These are phyloP conservation scores for Lentinula guzmanii DNA, from an alignment of 768 basidiomycete genomes.

Conservation along the genomic window DNA sequence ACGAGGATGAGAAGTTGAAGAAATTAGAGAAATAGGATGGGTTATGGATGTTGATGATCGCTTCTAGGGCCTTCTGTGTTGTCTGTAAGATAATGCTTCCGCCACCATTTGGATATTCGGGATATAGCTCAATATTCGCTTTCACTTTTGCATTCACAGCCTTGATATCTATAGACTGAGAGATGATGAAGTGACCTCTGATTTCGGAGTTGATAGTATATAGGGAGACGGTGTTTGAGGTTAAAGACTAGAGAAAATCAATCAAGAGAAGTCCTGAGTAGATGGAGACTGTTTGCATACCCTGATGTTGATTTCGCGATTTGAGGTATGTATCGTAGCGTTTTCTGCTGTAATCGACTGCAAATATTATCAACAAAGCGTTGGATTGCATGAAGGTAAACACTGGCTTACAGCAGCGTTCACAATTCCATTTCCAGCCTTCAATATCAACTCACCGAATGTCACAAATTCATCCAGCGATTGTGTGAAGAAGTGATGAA, in stretches of 20 bases:
- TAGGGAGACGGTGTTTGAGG: neutral
- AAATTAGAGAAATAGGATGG: neutral
- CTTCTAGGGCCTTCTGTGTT: neutral
- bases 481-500: slow-evolving; percentile 30
- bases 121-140: neutral
- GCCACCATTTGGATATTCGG: neutral
- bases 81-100: neutral
- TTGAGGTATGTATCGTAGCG: slow-evolving; percentile 13
- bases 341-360: slow-evolving; percentile 26
- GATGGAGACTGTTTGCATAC: neutral
- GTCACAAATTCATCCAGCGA: slow-evolving; percentile 24
- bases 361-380: neutral
- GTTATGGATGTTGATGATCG: neutral
- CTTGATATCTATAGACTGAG: neutral
- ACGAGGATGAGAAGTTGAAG: too few relatives aligned
- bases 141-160: neutral
- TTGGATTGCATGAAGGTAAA: neutral
- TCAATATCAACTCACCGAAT: slow-evolving; percentile 34
- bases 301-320: neutral
- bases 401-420: slow-evolving; percentile 24
- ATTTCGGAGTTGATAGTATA: neutral
- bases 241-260: neutral
- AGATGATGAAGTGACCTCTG: neutral
- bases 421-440: slow-evolving; percentile 27
- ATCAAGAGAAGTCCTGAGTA: neutral